Evolutionary conservation across 345 rosid species (phyloP), one percentile per base, ranked within the genome.

Genomic region (Corchorus capsularis): DNA sequence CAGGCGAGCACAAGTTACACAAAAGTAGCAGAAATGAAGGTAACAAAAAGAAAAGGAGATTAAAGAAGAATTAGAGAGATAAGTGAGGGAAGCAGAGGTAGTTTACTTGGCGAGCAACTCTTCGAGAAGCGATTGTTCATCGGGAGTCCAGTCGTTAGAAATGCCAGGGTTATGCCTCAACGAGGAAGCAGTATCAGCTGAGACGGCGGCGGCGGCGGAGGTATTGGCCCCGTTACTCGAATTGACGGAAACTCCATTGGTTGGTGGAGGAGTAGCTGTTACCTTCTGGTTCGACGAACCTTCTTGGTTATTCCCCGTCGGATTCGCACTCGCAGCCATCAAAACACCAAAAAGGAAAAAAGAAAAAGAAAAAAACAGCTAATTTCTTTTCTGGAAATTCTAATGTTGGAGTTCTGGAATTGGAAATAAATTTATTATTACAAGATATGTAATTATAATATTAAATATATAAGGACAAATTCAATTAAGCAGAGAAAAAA

Each of bases 301-400:
- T 67, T 87, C 88, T 61, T 86, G 89, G 79, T 87, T 85, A 73
- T 82, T 79, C 54, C 82, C 87, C 6, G 90, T 67, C 27, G 90
- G 91, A 68, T 88, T 91, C 45, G 91, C 92, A 55, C 96, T 89
- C 34, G 92, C 93, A 73, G 92, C 92, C 91, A 91, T 89, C 73
- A 65, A 43, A 45, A 19, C 34, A 63, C 15, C 59, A 27, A 27
- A 22, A 19, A 1, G 0, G 0, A 13, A 4, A 14, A 6, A 16
- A 9, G 17, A 47, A 27, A 22, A 7, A 39, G 27, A 27, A 27
- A 27, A 27, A 1, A 8, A 9, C 10, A 16, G 45, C 57, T 47
- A 27, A 7, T 5, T 6, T 49, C 27, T 47, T 27, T 60, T 65
- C 52, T 45, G 53, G 71, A 66, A 27, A 66, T 45, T 20, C 34